A percentile compares a stretch with the other conserved stretches of the same genome.
These are phyloP conservation scores for Thalassiosira livingstoniorum DNA, from an alignment of 352 stramenopile species.

Conservation along the genomic window DNA sequence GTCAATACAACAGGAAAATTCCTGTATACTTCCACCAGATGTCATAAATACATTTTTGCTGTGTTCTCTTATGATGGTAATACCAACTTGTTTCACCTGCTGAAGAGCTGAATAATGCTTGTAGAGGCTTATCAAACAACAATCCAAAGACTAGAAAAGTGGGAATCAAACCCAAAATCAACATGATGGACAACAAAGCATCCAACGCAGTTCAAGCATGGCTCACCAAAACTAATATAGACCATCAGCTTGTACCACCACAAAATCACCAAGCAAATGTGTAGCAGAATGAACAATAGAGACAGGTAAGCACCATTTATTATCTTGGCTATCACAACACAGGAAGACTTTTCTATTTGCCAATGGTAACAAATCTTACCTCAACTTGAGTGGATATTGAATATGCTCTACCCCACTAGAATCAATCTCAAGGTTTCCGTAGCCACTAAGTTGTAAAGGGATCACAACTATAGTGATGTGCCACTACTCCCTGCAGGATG, in stretches of 20 bases:
- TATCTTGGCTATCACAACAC: constrained; percentile 26
- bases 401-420: constrained; percentile 38
- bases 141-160: neutral
- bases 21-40: neutral
- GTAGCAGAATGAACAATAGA: constrained; percentile 50
- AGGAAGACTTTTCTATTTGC: constrained; percentile 49
- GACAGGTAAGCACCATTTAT: constrained; percentile 57
- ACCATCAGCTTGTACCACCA: constrained; percentile 43
- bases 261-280: constrained; percentile 47
- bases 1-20: constrained; percentile 12
- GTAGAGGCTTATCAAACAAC: neutral
- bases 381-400: constrained; percentile 45
- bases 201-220: neutral
- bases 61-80: neutral
- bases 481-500: constrained; percentile 48
- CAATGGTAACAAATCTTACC: constrained; percentile 45
- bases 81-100: neutral
- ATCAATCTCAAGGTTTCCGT: constrained; percentile 51
- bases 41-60: constrained; percentile 9
- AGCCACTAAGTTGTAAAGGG: constrained; percentile 15
- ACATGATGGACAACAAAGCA: constrained; percentile 17
- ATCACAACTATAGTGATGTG: constrained; percentile 45
- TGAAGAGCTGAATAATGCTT: neutral
- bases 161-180: constrained; percentile 17
- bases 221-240: constrained; percentile 18